Conservation (phyloP, 345 rosid genomes). For the Chamaenerion angustifolium region DNA sequence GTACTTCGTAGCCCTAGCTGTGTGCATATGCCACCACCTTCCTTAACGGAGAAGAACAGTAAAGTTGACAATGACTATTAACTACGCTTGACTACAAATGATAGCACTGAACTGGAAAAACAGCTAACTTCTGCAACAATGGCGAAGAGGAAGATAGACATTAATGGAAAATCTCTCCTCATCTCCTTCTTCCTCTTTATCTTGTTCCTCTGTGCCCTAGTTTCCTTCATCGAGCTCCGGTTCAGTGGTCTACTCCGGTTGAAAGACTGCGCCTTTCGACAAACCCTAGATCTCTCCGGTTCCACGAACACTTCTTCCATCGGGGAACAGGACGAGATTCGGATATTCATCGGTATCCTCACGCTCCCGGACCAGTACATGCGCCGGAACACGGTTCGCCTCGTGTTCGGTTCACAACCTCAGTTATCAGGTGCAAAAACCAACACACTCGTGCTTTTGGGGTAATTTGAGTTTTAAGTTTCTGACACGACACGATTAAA, state of each 20-base stretch:
- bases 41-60: slow-evolving; percentile 2
- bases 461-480: no score
- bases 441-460: no score
- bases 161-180: slow-evolving; percentile 21
- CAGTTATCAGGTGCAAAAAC: no score
- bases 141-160: slow-evolving; percentile 9
- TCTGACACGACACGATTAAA: no score
- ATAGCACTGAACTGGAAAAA: background rate
- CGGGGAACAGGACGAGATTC: slow-evolving; percentile 20
- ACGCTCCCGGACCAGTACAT: slow-evolving; percentile 78
- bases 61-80: background rate
- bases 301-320: slow-evolving; percentile 11
- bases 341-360: slow-evolving; percentile 61
- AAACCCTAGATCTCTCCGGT: slow-evolving; percentile 11
- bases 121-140: background rate
- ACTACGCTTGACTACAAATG: no score
- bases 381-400: slow-evolving; percentile 55
- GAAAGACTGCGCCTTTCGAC: slow-evolving; percentile 32
- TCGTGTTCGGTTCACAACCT: slow-evolving; percentile 55
- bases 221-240: slow-evolving; percentile 42
- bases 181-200: slow-evolving; percentile 46
- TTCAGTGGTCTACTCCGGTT: slow-evolving; percentile 32
- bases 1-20: background rate
- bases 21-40: background rate
- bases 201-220: slow-evolving; percentile 43